These are phyloP conservation scores for Schizopora paradoxa DNA, from an alignment of 1,284 basidiomycete genomes.

Conservation along the genomic window DNA sequence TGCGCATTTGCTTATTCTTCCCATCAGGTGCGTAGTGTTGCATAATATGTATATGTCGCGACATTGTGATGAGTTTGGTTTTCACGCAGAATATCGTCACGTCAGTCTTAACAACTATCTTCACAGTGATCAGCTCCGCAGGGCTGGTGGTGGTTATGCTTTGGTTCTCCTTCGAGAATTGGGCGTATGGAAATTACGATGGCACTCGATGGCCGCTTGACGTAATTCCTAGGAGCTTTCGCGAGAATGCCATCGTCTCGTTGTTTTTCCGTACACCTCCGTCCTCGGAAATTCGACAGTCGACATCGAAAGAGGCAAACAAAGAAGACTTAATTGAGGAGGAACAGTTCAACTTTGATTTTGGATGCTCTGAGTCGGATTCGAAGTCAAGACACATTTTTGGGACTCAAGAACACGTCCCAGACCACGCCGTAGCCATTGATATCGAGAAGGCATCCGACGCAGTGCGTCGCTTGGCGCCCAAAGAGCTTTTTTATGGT, in stretches of 20 bases:
- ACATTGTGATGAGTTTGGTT: slow-evolving; percentile 8
- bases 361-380: no score
- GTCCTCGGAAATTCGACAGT: slow-evolving; percentile 6
- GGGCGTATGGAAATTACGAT: slow-evolving; percentile 60
- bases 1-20: slow-evolving; percentile 62
- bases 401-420: no score
- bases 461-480: no score
- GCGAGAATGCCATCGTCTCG: no score
- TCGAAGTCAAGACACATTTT: no score
- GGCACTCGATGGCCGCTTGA: slow-evolving; percentile 73
- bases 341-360: no score
- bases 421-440: no score
- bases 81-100: slow-evolving; percentile 47
- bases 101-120: slow-evolving; percentile 62
- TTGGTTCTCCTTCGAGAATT: slow-evolving; percentile 74
- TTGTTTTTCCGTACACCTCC: slow-evolving; percentile 11
- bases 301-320: slow-evolving; percentile 2
- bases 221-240: no score
- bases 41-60: no score
- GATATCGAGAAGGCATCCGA: no score
- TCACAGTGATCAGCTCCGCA: slow-evolving; percentile 68
- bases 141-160: slow-evolving; percentile 69
- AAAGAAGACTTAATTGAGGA: no score
- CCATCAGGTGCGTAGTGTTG: slow-evolving; percentile 42
- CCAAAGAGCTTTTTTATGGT: slow-evolving; percentile 41